Percentiles rank a stretch among this genome's conserved stretches.
phyloP scores from a whole-genome alignment of 2,329 filamentous ascomycete genomes.

The Sclerotinia sclerotiorum region DNA sequence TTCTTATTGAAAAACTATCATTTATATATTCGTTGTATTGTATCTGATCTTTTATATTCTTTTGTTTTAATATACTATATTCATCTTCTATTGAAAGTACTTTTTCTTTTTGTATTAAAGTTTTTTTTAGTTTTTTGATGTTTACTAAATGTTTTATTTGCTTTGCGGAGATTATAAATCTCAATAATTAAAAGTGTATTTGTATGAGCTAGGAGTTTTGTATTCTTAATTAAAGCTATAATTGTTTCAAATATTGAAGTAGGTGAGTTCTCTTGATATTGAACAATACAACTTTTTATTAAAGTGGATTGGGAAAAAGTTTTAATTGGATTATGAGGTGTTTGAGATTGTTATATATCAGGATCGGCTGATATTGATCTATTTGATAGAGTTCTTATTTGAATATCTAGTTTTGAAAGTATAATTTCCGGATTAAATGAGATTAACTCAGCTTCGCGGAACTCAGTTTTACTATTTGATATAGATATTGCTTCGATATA shows the following conservation, averaged over 20 bases:
- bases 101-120: neutral
- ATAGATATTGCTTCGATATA: neutral
- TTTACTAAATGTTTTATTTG: neutral
- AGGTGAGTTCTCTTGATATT: neutral
- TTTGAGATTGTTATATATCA: neutral
- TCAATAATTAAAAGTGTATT: neutral
- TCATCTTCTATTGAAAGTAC: neutral
- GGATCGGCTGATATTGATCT: neutral
- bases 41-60: neutral
- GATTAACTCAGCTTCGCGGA: neutral
- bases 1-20: too few species aligned
- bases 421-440: neutral
- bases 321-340: neutral
- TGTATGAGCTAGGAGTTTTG: neutral
- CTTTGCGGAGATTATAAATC: neutral
- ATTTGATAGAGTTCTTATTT: neutral
- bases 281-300: neutral
- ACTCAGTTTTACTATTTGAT: neutral
- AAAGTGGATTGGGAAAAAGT: neutral
- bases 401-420: neutral
- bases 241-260: neutral
- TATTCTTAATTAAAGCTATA: neutral
- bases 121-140: neutral
- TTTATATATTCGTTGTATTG: too few species aligned
- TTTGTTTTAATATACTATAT: neutral